These are phyloP conservation scores for Sporisorium sorghi DNA, from an alignment of 1,284 basidiomycete species.

Conservation along the genomic window DNA sequence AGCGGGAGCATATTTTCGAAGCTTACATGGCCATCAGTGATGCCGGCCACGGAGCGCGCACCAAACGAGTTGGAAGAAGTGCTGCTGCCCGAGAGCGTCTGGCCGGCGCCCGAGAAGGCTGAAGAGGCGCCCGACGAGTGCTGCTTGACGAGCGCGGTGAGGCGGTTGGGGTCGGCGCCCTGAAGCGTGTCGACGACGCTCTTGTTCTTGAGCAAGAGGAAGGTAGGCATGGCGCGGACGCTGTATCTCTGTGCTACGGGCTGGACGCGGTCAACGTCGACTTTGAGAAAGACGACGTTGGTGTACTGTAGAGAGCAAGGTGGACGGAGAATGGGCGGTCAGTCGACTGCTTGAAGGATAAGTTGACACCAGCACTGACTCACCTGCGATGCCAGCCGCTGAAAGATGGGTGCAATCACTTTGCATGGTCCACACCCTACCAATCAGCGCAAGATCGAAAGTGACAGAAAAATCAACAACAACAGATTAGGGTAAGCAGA, in stretches of 20 bases:
- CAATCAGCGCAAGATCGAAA: not conserved
- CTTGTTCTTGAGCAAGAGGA: constrained; percentile 72
- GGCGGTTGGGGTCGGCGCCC: constrained; percentile 57
- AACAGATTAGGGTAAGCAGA: not conserved
- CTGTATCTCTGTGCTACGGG: constrained; percentile 70
- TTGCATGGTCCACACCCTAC: constrained; percentile 56
- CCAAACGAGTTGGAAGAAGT: constrained; percentile 29
- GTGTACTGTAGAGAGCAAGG: constrained; percentile 16
- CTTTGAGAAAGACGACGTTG: constrained; percentile 65
- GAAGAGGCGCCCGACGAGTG: constrained; percentile 55
- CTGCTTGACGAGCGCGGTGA: constrained; percentile 57
- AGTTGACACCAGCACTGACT: too few species aligned
- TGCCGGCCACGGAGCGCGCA: constrained; percentile 28
- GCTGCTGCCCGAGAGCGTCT: constrained; percentile 46
- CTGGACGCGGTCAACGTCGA: constrained; percentile 71
- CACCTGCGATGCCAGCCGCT: constrained; percentile 37
- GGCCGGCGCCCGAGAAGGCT: constrained; percentile 50
- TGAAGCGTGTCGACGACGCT: constrained; percentile 63
- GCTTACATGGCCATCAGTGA: constrained; percentile 53
- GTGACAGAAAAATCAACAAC: too few species aligned
- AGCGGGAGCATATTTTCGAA: constrained; percentile 54
- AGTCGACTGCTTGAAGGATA: too few species aligned
- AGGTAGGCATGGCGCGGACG: constrained; percentile 72
- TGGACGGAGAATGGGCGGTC: constrained; percentile 8
- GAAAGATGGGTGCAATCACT: constrained; percentile 42